phyloP scores from a whole-genome alignment of 768 basidiomycete genomes.

The Boletales sp. region DNA sequence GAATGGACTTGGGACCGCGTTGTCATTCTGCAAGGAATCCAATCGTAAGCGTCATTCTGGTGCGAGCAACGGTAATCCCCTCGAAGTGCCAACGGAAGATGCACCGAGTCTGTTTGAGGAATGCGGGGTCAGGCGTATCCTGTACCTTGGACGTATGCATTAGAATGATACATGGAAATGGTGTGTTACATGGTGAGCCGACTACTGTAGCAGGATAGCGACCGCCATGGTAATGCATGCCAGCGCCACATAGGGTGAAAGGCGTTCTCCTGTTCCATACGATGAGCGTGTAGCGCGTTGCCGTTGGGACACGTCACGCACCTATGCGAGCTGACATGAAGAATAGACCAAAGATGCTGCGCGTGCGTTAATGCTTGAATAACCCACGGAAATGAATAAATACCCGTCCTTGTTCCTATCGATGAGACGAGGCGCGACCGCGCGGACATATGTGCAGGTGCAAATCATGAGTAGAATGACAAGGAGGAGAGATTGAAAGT shows the following conservation, averaged over 20 bases:
- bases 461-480: slow-evolving; percentile 93
- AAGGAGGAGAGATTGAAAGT: slow-evolving; percentile 95
- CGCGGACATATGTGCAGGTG: slow-evolving; percentile 94
- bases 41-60: no score
- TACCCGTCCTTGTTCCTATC: slow-evolving; percentile 96
- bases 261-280: slow-evolving; percentile 68
- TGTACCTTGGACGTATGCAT: no score
- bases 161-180: no score
- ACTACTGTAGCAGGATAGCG: slow-evolving; percentile 52
- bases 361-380: background rate
- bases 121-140: no score
- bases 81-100: no score
- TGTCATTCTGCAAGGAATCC: no score
- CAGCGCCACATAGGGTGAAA: slow-evolving; percentile 93
- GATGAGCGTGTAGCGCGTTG: background rate
- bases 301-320: slow-evolving; percentile 30
- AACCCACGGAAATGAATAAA: slow-evolving; percentile 15
- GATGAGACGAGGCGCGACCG: slow-evolving; percentile 83
- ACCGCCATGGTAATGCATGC: slow-evolving; percentile 93
- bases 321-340: slow-evolving; percentile 97
- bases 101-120: no score
- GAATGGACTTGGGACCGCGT: no score
- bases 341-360: slow-evolving; percentile 85
- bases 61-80: no score
- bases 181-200: background rate